These are phyloP conservation scores for Tolypocladium album DNA, from an alignment of 2,329 filamentous ascomycete genomes.

Conservation along the genomic window DNA sequence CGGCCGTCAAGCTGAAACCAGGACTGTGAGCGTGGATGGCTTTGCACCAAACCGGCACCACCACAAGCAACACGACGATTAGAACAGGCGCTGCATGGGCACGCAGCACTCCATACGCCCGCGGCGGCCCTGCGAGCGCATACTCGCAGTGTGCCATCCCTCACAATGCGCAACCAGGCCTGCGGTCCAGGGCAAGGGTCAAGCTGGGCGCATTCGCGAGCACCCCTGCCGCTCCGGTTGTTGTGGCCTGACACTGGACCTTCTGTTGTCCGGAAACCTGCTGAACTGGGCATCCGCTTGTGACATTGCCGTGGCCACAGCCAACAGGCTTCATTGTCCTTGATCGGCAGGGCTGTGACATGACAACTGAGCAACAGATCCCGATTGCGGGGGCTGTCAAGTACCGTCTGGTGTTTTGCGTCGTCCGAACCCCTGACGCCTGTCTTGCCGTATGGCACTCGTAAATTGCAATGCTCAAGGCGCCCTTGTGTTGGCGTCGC, in stretches of 20 bases:
- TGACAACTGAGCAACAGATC: constrained; percentile 1
- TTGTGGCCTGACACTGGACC: background rate
- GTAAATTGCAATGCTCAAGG: background rate
- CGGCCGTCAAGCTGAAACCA: background rate
- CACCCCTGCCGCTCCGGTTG: background rate
- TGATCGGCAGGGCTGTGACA: constrained; percentile 1
- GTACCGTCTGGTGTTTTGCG: background rate
- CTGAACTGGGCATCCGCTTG: background rate
- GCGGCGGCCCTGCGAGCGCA: background rate
- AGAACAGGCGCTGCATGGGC: background rate
- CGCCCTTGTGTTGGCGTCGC: background rate
- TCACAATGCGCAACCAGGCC: background rate
- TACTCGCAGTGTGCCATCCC: background rate
- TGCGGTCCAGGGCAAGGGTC: background rate
- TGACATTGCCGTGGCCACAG: background rate
- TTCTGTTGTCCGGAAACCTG: background rate
- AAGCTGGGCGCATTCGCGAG: background rate
- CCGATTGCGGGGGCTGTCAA: constrained; percentile 1
- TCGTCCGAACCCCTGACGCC: background rate
- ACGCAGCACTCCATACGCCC: background rate
- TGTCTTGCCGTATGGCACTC: background rate
- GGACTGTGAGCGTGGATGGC: background rate
- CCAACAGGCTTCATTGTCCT: background rate
- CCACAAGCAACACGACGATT: background rate
- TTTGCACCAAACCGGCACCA: background rate